phyloP scores from a whole-genome alignment of 257 asterid species.

The Anisodus acutangulus region DNA sequence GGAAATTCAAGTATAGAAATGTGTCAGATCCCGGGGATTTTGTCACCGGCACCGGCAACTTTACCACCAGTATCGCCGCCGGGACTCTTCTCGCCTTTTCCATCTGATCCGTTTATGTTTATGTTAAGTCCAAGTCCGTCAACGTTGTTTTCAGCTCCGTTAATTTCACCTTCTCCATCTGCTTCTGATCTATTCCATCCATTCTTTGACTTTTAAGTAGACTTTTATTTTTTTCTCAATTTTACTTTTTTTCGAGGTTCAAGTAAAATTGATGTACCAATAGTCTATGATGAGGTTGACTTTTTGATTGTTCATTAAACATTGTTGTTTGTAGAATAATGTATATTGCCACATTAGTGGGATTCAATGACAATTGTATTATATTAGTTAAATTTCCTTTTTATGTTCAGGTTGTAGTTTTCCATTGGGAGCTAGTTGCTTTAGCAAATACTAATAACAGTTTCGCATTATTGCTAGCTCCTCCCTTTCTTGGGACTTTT shows the following conservation, averaged over 20 bases:
- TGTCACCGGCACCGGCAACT: constrained; percentile 84
- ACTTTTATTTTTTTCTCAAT: not conserved
- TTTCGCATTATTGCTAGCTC: not conserved
- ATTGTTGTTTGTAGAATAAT: constrained; percentile 24
- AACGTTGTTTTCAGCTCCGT: constrained; percentile 66
- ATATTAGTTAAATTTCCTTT: not conserved
- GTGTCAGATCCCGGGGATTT: constrained; percentile 70
- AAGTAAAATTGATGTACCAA: not conserved
- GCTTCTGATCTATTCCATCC: constrained; percentile 60
- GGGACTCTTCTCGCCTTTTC: constrained; percentile 79
- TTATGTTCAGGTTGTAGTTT: not conserved
- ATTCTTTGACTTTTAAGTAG: constrained; percentile 69
- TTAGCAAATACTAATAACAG: not conserved
- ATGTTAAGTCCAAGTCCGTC: constrained; percentile 82
- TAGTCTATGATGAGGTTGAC: constrained; percentile 10
- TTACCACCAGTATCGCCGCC: constrained; percentile 67
- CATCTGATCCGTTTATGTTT: constrained; percentile 55
- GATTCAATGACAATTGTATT: constrained; percentile 27
- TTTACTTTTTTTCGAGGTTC: not conserved
- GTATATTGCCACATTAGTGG: constrained; percentile 19
- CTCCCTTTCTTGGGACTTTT: not conserved
- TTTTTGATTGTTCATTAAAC: not conserved
- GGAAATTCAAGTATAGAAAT: constrained; percentile 49
- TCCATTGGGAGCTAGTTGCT: not conserved
- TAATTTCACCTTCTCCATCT: constrained; percentile 71